Evolutionary conservation across 805 yeast species (phyloP), one percentile per base, ranked within the genome.

Genomic region (Starmerella asiatica): DNA sequence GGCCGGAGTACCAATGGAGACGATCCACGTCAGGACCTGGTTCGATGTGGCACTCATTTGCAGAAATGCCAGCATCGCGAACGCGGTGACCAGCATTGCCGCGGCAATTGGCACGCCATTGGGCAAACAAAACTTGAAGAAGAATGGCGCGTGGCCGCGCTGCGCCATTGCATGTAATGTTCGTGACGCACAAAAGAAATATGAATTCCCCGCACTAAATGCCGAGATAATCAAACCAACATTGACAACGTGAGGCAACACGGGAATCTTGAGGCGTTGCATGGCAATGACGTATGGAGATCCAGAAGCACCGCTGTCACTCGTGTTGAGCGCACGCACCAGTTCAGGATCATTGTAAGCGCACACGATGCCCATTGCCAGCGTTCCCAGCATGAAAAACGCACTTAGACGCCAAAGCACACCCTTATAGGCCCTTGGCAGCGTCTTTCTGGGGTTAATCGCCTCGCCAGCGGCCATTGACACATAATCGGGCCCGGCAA

Each of bases 401-500:
- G 79, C 57, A 1, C 77, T 65, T 44, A 84, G 64, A 48, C 94
- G 68, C 52, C 68, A 67, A 44, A 81, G 75, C 15, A 83, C 83
- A 40, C 78, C 79, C 47, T 73, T 76, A 63, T 76, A 81, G 0
- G 93, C 94, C 24, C 67, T 68, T n/a, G 91, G 85, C 55, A 84
- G 62, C 5, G 74, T 74, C 39, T 70, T 70, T 38, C 88, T 68
- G 8, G 93, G 93, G 49, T 75, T 65, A 26, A 69, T 62, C 2
- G 82, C 74, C 56, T 84, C 94, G 34, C 93, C 84, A 3, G 93
- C 93, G 26, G 82, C 74, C 80, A 80, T 76, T 1, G 88, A 70
- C 27, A 84, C 71, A 51, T 80, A 79, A 58, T 84, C 94, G 2
- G 94, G 93, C 0, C 93, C 94, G 3, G 82, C 82, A 47, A 80